Conservation (phyloP, 805 yeast genomes). For the Starmera dryadoides region DNA sequence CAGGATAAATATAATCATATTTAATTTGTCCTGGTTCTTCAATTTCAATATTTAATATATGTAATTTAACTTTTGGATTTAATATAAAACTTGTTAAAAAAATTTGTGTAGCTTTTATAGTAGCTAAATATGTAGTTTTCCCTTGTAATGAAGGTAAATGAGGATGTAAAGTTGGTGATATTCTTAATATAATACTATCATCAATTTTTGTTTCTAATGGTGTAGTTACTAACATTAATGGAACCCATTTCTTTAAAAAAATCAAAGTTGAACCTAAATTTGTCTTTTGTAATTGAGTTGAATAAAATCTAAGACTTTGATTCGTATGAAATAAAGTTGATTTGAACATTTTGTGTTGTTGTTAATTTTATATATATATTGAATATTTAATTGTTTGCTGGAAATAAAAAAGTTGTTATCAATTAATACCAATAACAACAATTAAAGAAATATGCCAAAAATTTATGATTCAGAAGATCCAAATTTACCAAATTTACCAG, state of each 20-base stretch:
- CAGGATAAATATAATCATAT: slow-evolving; percentile 7
- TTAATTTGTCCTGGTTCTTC: slow-evolving; percentile 4
- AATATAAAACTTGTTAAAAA: slow-evolving; percentile 49
- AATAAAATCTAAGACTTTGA: too few species aligned
- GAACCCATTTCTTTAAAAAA: too few species aligned
- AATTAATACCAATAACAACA: neutral
- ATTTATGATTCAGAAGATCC: slow-evolving; percentile 37
- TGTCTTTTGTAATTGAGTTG: too few species aligned
- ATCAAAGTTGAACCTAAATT: too few species aligned
- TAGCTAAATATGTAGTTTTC: slow-evolving; percentile 44
- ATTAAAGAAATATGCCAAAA: slow-evolving; percentile 1
- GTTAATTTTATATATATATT: too few species aligned
- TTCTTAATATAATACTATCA: slow-evolving; percentile 39
- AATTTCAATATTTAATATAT: slow-evolving; percentile 34
- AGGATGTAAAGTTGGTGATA: slow-evolving; percentile 49
- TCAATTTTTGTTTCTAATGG: slow-evolving; percentile 39
- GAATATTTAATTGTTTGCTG: too few species aligned
- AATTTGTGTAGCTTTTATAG: slow-evolving; percentile 49
- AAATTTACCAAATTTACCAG: slow-evolving; percentile 31
- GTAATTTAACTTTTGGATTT: slow-evolving; percentile 44
- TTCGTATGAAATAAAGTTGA: too few species aligned
- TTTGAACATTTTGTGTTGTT: too few species aligned
- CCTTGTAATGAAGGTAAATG: slow-evolving; percentile 54
- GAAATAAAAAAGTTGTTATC: too few species aligned
- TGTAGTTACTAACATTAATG: too few species aligned